Percentiles rank a stretch among this genome's conserved stretches.
Conservation (phyloP, 2,329 filamentous ascomycete species). For the Colletotrichum graminicola region DNA sequence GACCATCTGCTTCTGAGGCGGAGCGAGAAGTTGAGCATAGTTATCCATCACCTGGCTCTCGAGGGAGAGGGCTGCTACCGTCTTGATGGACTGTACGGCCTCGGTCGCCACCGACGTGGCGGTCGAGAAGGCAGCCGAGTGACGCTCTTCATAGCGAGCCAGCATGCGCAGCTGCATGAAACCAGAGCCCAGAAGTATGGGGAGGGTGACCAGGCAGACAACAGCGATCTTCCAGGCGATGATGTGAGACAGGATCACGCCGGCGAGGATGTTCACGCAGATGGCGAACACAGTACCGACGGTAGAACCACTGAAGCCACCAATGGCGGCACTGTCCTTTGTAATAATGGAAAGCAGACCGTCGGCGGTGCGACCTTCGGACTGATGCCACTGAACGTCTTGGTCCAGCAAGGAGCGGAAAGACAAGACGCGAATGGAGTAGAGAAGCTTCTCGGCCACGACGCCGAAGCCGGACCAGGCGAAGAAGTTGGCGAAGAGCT, state of each 20-base stretch:
- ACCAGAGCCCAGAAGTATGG: conserved; percentile 65
- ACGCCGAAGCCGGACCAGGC: conserved; percentile 69
- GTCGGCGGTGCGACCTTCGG: conserved; percentile 61
- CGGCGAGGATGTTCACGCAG: conserved; percentile 64
- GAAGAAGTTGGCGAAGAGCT: conserved; percentile 69
- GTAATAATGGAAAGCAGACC: conserved; percentile 67
- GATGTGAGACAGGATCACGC: conserved; percentile 66
- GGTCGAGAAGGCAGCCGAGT: conserved; percentile 62
- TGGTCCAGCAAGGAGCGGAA: conserved; percentile 69
- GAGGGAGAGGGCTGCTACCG: conserved; percentile 49
- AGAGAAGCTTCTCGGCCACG: conserved; percentile 68
- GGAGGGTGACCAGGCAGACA: conserved; percentile 65
- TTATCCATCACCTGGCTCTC: conserved; percentile 50
- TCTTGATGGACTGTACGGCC: conserved; percentile 63
- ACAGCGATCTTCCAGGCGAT: conserved; percentile 71
- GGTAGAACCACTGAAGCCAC: conserved; percentile 67
- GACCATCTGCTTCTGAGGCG: conserved; percentile 43
- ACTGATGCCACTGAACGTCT: conserved; percentile 70
- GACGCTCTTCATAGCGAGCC: conserved; percentile 59
- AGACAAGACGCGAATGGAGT: conserved; percentile 66
- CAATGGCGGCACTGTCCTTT: conserved; percentile 65
- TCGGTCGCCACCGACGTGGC: conserved; percentile 63
- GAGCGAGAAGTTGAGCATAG: conserved; percentile 48
- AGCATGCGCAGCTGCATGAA: conserved; percentile 66
- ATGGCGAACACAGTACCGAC: conserved; percentile 67